phyloP scores from a whole-genome alignment of 1,139 yeast genomes.

The Wickerhamiella infanticola region DNA sequence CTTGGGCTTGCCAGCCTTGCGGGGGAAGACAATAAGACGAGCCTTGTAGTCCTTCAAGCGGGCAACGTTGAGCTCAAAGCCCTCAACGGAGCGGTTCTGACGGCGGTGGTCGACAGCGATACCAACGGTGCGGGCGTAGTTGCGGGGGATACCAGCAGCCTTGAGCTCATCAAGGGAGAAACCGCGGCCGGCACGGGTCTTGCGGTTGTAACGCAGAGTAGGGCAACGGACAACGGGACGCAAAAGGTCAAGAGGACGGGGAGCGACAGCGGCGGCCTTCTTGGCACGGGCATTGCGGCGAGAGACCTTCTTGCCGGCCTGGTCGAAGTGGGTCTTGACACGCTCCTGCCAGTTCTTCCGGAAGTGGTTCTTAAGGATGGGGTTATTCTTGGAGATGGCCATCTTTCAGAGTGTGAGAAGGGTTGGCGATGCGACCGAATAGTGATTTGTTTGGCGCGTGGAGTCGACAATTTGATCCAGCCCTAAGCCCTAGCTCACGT shows the following conservation, averaged over 20 bases:
- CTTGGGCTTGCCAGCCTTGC: constrained; percentile 50
- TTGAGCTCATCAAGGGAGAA: constrained; percentile 96
- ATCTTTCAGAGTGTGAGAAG: constrained; percentile 13
- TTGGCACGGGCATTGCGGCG: constrained; percentile 91
- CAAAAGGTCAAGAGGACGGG: constrained; percentile 91
- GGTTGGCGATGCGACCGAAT: not conserved
- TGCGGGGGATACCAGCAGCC: constrained; percentile 92
- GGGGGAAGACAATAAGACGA: constrained; percentile 91
- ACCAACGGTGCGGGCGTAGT: constrained; percentile 97
- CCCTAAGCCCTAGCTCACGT: not conserved
- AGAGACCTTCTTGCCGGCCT: constrained; percentile 96
- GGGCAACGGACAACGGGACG: constrained; percentile 99
- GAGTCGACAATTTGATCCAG: not conserved
- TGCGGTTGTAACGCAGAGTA: constrained; percentile 97
- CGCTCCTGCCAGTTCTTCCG: constrained; percentile 99
- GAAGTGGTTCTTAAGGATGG: constrained; percentile 58
- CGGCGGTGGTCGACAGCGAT: constrained; percentile 99
- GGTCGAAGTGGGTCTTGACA: constrained; percentile 98
- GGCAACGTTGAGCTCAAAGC: constrained; percentile 84
- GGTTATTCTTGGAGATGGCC: constrained; percentile 94
- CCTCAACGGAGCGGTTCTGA: constrained; percentile 95
- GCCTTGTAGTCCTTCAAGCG: constrained; percentile 95
- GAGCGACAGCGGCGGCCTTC: constrained; percentile 92
- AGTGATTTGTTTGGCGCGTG: not conserved
- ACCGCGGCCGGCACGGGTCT: constrained; percentile 99